A percentile compares a stretch with the other conserved stretches of the same genome.
Conservation (phyloP, 2,329 filamentous ascomycete species). For the Fusarium domesticum region DNA sequence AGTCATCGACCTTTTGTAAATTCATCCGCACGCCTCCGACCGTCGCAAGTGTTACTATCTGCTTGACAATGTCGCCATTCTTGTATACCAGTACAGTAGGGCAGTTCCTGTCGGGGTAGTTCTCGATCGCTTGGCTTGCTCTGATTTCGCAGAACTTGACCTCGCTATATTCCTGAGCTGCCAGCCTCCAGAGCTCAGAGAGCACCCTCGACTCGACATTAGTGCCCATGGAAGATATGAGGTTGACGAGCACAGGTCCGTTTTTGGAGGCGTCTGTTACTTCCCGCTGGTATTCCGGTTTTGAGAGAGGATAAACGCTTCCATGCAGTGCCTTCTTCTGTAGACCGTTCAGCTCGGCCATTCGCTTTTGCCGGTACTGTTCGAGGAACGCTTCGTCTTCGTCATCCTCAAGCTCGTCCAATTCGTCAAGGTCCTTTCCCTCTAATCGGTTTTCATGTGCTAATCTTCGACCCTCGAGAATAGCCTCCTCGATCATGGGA, state of each 20-base stretch:
- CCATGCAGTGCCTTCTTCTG: constrained; percentile 78
- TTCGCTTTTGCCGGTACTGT: constrained; percentile 80
- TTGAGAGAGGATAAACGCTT: constrained; percentile 88
- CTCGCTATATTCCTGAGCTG: constrained; percentile 83
- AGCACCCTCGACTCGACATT: constrained; percentile 84
- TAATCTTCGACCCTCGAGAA: constrained; percentile 75
- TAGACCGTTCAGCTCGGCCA: constrained; percentile 75
- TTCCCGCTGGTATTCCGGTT: constrained; percentile 86
- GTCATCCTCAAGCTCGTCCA: constrained; percentile 89
- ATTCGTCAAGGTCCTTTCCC: constrained; percentile 89
- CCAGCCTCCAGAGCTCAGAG: constrained; percentile 79
- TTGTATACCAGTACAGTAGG: constrained; percentile 91
- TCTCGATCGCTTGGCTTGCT: constrained; percentile 89
- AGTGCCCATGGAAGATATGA: constrained; percentile 72
- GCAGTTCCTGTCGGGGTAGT: constrained; percentile 91
- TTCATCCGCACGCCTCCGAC: constrained; percentile 69
- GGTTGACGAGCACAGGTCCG: constrained; percentile 68
- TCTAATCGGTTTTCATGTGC: constrained; percentile 92
- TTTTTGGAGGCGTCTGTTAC: constrained; percentile 86
- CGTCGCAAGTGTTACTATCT: constrained; percentile 84
- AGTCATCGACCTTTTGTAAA: constrained; percentile 72
- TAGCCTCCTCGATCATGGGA: constrained; percentile 91
- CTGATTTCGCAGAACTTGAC: constrained; percentile 97
- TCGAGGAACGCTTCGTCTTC: constrained; percentile 93
- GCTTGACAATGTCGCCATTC: constrained; percentile 87